Conservation (phyloP, 306 rosid species). For the Cucumis sativus region Cucumber_9930_V3 NC_026661.2:10388501-10389000, state of each 20-base stretch:
- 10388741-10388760: background rate
- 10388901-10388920: background rate
- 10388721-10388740: background rate
- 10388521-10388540: slow-evolving; percentile 47
- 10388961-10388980: background rate
- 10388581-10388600: slow-evolving; percentile 20
- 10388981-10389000: background rate
- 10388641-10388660: background rate
- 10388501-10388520: background rate
- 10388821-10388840: background rate
- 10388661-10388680: slow-evolving; percentile 19
- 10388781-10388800: background rate
- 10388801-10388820: background rate
- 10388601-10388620: background rate
- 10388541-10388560: slow-evolving; percentile 81
- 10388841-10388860: background rate
- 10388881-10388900: background rate
- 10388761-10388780: background rate
- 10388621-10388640: background rate
- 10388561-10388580: slow-evolving; percentile 83
- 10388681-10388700: slow-evolving; percentile 47
- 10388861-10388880: background rate
- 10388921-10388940: background rate
- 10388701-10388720: background rate
- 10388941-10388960: background rate